Evolutionary conservation across 331 rosid species (phyloP).

Genomic region (Arachis monticola): DNA sequence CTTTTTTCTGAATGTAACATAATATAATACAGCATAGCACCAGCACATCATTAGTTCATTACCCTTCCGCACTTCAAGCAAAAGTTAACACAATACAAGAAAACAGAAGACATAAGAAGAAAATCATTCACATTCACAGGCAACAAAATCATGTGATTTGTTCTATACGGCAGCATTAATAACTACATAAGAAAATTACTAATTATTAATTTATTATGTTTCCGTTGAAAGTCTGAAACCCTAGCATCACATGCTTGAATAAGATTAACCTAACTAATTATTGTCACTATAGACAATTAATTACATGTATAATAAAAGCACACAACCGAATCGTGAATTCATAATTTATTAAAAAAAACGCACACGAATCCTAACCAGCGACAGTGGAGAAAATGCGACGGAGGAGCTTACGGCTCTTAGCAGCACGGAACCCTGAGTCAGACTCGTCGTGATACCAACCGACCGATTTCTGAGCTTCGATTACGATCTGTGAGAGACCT

Average conservation of each 20-base stretch:
- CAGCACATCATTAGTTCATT: not conserved
- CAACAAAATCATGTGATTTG: constrained; percentile 1
- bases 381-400: constrained; percentile 40
- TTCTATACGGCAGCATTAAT: not conserved
- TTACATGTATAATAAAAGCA: not conserved
- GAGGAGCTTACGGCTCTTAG: constrained; percentile 50
- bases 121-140: constrained; percentile 1
- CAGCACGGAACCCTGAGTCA: constrained; percentile 52
- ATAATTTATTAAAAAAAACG: not conserved
- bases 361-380: not conserved
- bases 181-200: not conserved
- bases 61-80: constrained; percentile 8
- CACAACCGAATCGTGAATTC: not conserved
- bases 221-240: constrained; percentile 1
- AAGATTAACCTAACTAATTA: constrained; percentile 14
- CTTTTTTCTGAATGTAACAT: not conserved
- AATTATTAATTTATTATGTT: not conserved
- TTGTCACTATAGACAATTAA: constrained; percentile 2
- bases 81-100: not conserved
- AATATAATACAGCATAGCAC: not conserved
- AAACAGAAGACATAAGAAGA: constrained; percentile 10
- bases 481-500: constrained; percentile 91
- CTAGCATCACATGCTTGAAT: constrained; percentile 23
- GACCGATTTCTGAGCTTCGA: constrained; percentile 88
- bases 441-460: constrained; percentile 88